phyloP scores from a whole-genome alignment of 768 basidiomycete species.

The Pleurotus platypus region DNA sequence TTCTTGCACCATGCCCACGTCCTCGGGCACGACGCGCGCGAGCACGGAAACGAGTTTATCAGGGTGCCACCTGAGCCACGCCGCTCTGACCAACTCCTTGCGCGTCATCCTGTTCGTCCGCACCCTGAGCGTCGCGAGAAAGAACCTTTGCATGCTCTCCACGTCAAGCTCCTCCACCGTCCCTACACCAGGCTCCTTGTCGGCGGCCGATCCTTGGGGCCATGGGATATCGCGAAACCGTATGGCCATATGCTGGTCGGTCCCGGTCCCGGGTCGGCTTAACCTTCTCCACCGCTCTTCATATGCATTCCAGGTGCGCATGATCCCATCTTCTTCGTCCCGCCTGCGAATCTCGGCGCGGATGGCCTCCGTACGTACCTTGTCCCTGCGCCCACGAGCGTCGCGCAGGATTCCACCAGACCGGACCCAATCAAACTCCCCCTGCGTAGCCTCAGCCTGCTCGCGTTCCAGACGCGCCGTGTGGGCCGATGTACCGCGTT shows the following conservation, averaged over 20 bases:
- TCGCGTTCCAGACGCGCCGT: conserved; percentile 24
- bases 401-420: conserved; percentile 55
- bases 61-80: conserved; percentile 66
- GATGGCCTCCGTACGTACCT: conserved; percentile 44
- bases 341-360: conserved; percentile 42
- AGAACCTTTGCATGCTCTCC: conserved; percentile 42
- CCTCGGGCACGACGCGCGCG: conserved; percentile 38
- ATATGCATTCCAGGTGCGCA: conserved; percentile 48
- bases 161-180: conserved; percentile 24
- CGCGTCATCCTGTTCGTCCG: conserved; percentile 35
- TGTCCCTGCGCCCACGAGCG: conserved; percentile 43
- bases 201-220: conserved; percentile 37
- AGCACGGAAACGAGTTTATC: conserved; percentile 53
- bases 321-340: conserved; percentile 35
- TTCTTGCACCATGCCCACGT: conserved; percentile 38
- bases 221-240: conserved; percentile 59
- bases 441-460: conserved; percentile 37
- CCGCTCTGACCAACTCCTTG: conserved; percentile 54
- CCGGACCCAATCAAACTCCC: conserved; percentile 60
- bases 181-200: neutral
- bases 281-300: conserved; percentile 48
- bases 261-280: conserved; percentile 11
- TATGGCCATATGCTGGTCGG: conserved; percentile 16
- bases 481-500: neutral
- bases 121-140: conserved; percentile 43